phyloP scores from a whole-genome alignment of 441 rosid species.

The Eruca vesicaria region DNA sequence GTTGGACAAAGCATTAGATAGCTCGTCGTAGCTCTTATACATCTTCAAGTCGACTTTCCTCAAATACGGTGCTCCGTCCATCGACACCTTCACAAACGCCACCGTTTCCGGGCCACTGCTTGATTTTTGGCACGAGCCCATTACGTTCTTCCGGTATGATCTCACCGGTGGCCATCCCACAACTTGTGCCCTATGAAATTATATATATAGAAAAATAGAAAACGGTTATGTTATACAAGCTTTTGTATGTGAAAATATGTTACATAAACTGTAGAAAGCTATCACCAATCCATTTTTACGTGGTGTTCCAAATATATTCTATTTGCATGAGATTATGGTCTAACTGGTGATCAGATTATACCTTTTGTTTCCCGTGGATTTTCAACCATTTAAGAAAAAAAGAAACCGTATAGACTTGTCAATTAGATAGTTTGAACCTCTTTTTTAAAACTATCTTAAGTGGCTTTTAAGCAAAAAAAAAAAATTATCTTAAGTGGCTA shows the following conservation, averaged over 20 bases:
- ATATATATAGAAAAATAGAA: neutral
- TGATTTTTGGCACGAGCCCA: conserved; percentile 50
- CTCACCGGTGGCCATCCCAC: conserved; percentile 96
- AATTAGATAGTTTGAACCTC: neutral
- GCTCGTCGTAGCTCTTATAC: conserved; percentile 63
- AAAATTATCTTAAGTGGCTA: too few relatives aligned
- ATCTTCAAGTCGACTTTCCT: conserved; percentile 77
- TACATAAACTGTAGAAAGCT: neutral
- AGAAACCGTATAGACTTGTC: neutral
- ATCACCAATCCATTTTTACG: neutral
- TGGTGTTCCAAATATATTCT: neutral
- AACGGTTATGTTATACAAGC: neutral
- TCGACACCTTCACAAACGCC: conserved; percentile 78
- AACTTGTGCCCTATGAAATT: conserved; percentile 63
- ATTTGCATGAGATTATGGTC: conserved; percentile 1
- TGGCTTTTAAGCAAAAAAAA: neutral
- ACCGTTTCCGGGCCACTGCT: conserved; percentile 33
- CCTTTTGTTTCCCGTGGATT: neutral
- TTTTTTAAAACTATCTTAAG: neutral
- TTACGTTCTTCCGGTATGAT: conserved; percentile 67
- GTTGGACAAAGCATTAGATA: conserved; percentile 60
- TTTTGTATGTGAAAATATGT: neutral
- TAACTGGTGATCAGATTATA: neutral
- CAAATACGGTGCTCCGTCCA: conserved; percentile 92
- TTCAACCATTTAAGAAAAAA: neutral